Conservation (phyloP, 441 rosid genomes). For the Arabidopsis hybrid region DNA sequence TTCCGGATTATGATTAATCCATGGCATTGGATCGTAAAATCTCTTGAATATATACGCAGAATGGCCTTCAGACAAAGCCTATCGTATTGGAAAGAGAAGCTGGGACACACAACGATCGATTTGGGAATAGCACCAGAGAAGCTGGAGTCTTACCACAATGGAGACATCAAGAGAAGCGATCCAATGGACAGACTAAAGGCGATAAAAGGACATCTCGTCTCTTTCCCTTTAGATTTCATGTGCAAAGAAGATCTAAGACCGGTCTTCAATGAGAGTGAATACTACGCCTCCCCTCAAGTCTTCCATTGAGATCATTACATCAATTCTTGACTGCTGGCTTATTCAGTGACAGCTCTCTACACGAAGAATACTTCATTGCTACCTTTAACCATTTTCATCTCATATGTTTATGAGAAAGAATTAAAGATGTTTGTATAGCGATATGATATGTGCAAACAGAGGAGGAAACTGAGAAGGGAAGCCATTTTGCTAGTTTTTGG, state of each 20-base stretch:
- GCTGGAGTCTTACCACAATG: conserved; percentile 75
- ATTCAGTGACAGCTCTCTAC: conserved; percentile 7
- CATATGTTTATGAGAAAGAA: conserved; percentile 22
- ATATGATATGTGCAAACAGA: conserved; percentile 27
- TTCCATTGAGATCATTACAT: conserved; percentile 60
- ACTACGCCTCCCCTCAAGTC: conserved; percentile 92
- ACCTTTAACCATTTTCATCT: conserved; percentile 23
- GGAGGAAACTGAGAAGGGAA: conserved; percentile 22
- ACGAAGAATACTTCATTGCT: conserved; percentile 32
- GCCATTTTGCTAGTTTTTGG: conserved; percentile 37
- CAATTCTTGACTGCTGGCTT: background rate
- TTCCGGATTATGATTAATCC: conserved; percentile 1
- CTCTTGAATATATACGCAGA: conserved; percentile 51
- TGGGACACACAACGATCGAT: conserved; percentile 92
- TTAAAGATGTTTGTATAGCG: conserved; percentile 41
- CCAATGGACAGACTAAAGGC: conserved; percentile 76
- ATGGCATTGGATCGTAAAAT: background rate
- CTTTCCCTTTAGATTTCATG: conserved; percentile 96
- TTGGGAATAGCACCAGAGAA: conserved; percentile 86
- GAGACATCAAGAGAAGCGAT: conserved; percentile 63
- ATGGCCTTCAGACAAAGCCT: conserved; percentile 77
- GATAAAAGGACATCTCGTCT: conserved; percentile 89
- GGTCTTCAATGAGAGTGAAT: conserved; percentile 94
- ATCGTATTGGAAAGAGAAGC: conserved; percentile 79
- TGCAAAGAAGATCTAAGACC: conserved; percentile 96